Conservation (phyloP, 176 grass and related monocot species). For the Oropetium thomaeum region DNA sequence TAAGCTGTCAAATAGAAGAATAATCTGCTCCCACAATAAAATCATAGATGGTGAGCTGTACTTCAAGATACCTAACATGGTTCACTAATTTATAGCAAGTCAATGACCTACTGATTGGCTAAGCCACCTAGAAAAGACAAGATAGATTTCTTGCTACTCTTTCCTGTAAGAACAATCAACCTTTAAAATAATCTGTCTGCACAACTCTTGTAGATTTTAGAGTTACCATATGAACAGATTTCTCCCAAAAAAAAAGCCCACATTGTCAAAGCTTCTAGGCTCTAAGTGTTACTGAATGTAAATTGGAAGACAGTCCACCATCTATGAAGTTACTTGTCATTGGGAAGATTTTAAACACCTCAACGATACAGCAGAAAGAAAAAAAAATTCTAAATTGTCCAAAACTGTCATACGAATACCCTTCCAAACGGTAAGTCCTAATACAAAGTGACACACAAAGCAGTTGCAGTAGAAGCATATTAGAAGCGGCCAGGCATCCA, state of each 20-base stretch:
- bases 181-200: not conserved
- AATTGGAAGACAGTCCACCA: not conserved
- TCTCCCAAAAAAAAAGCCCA: not conserved
- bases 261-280: not conserved
- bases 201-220: not conserved
- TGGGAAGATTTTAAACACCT: not conserved
- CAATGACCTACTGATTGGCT: not conserved
- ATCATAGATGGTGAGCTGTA: conserved; percentile 6
- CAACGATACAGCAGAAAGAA: not conserved
- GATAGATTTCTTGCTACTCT: not conserved
- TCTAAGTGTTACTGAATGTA: not conserved
- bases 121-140: conserved; percentile 6
- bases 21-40: not conserved
- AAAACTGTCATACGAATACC: not conserved
- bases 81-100: conserved; percentile 19
- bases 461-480: not conserved
- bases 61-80: conserved; percentile 2
- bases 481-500: not conserved
- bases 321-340: not conserved
- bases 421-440: not conserved
- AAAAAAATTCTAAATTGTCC: not conserved
- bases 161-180: not conserved
- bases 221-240: not conserved
- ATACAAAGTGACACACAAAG: not conserved
- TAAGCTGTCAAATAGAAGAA: not conserved